Evolutionary conservation across 495 filamentous ascomycete genomes (phyloP), one percentile per base, ranked within the genome.

Genomic region (Lasiosphaeria hispida): DNA sequence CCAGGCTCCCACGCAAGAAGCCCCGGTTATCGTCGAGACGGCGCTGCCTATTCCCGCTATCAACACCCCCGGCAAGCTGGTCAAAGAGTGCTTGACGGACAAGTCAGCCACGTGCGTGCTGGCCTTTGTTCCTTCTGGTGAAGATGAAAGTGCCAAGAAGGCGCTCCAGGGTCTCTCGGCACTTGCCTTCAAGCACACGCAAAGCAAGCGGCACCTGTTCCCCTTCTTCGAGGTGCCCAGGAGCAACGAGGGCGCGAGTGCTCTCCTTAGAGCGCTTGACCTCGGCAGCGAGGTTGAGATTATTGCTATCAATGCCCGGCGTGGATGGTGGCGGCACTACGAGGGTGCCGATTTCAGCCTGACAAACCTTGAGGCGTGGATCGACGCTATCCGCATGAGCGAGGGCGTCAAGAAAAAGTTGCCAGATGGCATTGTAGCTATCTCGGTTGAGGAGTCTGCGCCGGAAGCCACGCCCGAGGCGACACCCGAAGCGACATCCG

Each of bases 71-170:
- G 81, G 83, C 45, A 77, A 83, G 35, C 78, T 97, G 11, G 77
- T 82, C 41, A 76, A 84, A 43, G 78, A 83, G 54, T 99, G 94
- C 69, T 76, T 97, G 35, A 83, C 79, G 10, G 72, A 81, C 13
- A 92, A 90, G 68, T 87, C 92, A 2, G 81, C 83, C 52, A 96
- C 90, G 11, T 97, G 95, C 68, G 82, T 99, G 11, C 81, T 99
- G 8, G 90, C 86, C 4, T 80, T 97, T 35, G 79, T 92, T 8
- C 85, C 90, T 2, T 70, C 77, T 4, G 56, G 75, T 30, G 72
- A 76, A 30, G 75, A 78, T 19, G 84, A 85, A 34, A 72, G 77
- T 4, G 81, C 66, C 69, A 60, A 80, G 69, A 65, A 81, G 55
- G 90, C 83, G 0, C 74, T 96, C 9, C 66, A 73, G n/a, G 84